A percentile compares a stretch with the other conserved stretches of the same genome.
These are phyloP conservation scores for Podospora conica DNA, from an alignment of 495 filamentous ascomycete species.

Conservation along the genomic window DNA sequence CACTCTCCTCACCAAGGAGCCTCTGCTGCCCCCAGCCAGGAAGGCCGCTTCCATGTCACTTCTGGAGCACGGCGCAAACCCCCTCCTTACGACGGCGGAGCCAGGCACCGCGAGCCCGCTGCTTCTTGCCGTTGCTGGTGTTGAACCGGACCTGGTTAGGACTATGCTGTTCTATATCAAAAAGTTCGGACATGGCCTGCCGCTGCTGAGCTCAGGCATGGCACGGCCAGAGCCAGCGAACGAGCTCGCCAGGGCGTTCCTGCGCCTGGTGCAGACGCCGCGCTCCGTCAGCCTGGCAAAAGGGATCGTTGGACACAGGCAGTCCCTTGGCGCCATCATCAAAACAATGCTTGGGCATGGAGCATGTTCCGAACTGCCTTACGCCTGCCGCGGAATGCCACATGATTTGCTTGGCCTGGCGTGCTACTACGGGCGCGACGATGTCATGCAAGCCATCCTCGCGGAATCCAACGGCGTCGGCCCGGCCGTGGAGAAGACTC, in stretches of 20 bases:
- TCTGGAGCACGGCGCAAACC: not conserved
- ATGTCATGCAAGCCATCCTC: not conserved
- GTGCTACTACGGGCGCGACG: not conserved
- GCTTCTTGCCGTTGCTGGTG: not conserved
- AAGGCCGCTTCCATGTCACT: not conserved
- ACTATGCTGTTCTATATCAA: not conserved
- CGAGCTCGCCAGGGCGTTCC: not conserved
- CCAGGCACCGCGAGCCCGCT: not conserved
- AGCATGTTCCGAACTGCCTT: not conserved
- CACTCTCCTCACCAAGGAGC: not conserved
- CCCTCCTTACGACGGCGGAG: not conserved
- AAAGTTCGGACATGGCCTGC: not conserved
- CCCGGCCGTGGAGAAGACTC: not conserved
- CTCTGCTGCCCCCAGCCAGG: not conserved
- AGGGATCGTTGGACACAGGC: not conserved
- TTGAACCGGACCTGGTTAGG: not conserved
- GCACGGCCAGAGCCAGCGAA: not conserved
- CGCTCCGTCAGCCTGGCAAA: not conserved
- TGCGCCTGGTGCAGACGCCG: not conserved
- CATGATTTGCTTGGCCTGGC: not conserved
- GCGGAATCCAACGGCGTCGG: not conserved
- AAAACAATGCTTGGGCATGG: not conserved
- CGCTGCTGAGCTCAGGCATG: not conserved
- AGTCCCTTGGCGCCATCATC: not conserved
- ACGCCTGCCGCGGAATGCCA: not conserved